These are phyloP conservation scores for Candida ovalis DNA, from an alignment of 805 yeast species.

Conservation along the genomic window DNA sequence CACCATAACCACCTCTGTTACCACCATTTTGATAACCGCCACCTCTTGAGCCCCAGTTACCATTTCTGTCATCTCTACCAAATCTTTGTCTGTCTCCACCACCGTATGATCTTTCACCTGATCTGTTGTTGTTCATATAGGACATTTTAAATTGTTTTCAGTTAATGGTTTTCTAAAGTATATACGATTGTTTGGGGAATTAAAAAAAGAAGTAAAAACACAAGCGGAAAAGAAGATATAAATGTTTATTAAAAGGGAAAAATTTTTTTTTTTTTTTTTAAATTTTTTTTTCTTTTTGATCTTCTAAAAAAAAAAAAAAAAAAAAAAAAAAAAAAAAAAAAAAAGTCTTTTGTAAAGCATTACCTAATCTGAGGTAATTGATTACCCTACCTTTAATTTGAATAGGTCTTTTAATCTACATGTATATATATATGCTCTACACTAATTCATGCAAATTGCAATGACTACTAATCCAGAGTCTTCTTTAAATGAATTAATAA, in stretches of 20 bases:
- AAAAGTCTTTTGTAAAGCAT: background rate
- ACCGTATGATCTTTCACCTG: constrained; percentile 31
- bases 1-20: constrained; percentile 31
- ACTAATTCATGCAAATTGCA: too few relatives aligned
- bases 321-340: background rate
- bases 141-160: constrained; percentile 31
- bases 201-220: constrained; percentile 2
- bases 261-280: background rate
- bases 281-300: background rate
- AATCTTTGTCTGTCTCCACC: constrained; percentile 35
- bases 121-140: constrained; percentile 37
- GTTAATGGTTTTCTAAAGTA: background rate
- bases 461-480: too few relatives aligned
- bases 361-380: too few relatives aligned
- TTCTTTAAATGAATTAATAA: too few relatives aligned
- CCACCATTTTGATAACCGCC: constrained; percentile 34
- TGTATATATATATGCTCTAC: too few relatives aligned
- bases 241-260: background rate
- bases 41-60: constrained; percentile 26
- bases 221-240: background rate
- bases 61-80: constrained; percentile 35
- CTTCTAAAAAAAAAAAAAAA: background rate
- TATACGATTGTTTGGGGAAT: background rate
- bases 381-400: too few relatives aligned
- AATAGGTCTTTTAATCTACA: too few relatives aligned